Evolutionary conservation across 371 early-diverging fungal genomes (phyloP).

Genomic region (Apophysomyces elegans): DNA sequence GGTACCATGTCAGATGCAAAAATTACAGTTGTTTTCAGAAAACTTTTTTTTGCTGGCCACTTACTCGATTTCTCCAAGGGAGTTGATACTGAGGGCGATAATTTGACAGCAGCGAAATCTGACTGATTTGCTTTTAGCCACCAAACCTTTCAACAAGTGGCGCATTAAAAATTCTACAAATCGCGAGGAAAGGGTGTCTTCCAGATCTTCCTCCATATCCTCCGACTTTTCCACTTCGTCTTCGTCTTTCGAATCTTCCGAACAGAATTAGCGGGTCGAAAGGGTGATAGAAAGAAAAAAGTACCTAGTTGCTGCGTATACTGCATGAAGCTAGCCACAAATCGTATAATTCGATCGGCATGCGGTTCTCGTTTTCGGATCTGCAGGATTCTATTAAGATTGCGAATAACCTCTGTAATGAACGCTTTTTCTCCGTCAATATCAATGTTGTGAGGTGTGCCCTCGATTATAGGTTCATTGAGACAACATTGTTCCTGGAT

Average conservation of each 20-base stretch:
- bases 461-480: conserved; percentile 43
- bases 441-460: conserved; percentile 45
- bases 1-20: too few relatives aligned
- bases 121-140: conserved; percentile 74
- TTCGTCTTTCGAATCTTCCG: conserved; percentile 19
- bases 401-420: conserved; percentile 69
- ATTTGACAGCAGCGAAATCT: conserved; percentile 83
- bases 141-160: conserved; percentile 75
- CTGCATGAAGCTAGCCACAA: conserved; percentile 78
- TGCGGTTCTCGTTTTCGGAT: conserved; percentile 73
- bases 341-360: conserved; percentile 77
- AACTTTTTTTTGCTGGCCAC: conserved; percentile 11
- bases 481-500: conserved; percentile 68
- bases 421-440: conserved; percentile 65
- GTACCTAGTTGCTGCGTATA: conserved; percentile 68
- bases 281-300: not conserved
- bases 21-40: too few relatives aligned
- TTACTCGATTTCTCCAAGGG: conserved; percentile 83
- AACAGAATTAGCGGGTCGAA: not conserved
- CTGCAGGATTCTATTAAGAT: conserved; percentile 74
- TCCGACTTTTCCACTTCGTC: conserved; percentile 22
- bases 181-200: conserved; percentile 68
- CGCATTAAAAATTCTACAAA: conserved; percentile 73
- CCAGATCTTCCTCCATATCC: conserved; percentile 39
- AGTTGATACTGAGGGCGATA: conserved; percentile 75